phyloP scores from a whole-genome alignment of 805 yeast species.

The Starmera caribaea region DNA sequence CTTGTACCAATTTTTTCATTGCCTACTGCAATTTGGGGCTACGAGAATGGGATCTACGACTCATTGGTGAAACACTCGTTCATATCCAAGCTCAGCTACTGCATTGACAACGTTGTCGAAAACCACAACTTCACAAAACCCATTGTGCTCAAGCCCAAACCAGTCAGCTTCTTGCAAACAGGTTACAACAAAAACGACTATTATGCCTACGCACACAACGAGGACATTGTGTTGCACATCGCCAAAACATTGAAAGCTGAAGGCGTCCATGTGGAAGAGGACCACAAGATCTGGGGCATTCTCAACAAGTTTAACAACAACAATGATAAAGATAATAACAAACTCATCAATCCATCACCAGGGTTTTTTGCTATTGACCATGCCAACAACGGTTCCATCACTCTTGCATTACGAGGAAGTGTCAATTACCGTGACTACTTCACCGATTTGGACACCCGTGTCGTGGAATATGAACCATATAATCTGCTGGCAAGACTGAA shows the following conservation, averaged over 20 bases:
- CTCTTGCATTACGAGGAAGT: conserved; percentile 56
- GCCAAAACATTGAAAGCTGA: conserved; percentile 4
- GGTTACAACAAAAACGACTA: conserved; percentile 5
- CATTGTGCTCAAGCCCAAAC: conserved; percentile 8
- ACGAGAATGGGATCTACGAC: conserved; percentile 9
- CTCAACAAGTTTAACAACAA: conserved; percentile 1
- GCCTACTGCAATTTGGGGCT: not conserved
- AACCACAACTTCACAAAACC: conserved; percentile 8
- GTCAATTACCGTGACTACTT: conserved; percentile 49
- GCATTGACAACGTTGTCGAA: conserved; percentile 8
- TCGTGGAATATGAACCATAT: conserved; percentile 14
- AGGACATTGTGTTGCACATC: conserved; percentile 2
- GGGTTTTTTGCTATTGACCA: conserved; percentile 51
- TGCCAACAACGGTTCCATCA: conserved; percentile 27
- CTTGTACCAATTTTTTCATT: not conserved
- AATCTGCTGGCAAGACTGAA: conserved; percentile 5
- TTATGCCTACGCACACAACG: not conserved
- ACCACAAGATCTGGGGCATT: not conserved
- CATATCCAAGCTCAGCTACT: conserved; percentile 12
- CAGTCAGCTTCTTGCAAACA: conserved; percentile 5
- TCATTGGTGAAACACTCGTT: conserved; percentile 10
- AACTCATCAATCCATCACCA: not conserved
- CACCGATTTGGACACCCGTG: conserved; percentile 38
- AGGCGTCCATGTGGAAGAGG: not conserved
- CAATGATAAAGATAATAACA: not conserved